phyloP scores from a whole-genome alignment of 805 yeast genomes.

The Schizosaccharomyces osmophilus region DNA sequence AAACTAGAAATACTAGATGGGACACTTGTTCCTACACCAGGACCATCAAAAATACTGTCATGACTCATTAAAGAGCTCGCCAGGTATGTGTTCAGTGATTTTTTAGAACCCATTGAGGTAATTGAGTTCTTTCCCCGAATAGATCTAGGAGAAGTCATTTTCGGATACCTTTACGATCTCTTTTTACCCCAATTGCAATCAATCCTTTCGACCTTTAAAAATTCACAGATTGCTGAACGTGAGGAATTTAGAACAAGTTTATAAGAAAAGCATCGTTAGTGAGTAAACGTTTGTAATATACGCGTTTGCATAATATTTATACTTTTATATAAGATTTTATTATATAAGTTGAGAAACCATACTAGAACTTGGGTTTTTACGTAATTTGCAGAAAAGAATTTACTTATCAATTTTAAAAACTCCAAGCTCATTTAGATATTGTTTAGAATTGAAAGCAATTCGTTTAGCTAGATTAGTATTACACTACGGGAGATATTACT shows the following conservation, averaged over 20 bases:
- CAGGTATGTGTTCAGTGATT: not conserved
- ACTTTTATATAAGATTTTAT: too few species aligned
- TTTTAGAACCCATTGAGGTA: not conserved
- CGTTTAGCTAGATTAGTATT: too few species aligned
- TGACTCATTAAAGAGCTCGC: constrained; percentile 7
- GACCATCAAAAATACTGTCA: constrained; percentile 11
- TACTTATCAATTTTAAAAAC: too few species aligned
- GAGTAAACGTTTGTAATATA: too few species aligned
- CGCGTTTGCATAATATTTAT: too few species aligned
- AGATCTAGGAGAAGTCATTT: not conserved
- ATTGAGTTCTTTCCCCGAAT: not conserved
- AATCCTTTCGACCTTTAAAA: not conserved
- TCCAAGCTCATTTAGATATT: too few species aligned
- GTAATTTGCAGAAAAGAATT: too few species aligned
- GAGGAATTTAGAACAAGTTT: not conserved
- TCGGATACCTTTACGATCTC: not conserved
- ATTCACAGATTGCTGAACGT: not conserved
- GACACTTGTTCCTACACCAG: constrained; percentile 9
- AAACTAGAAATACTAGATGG: constrained; percentile 10
- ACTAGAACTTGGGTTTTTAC: too few species aligned
- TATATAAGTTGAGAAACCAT: too few species aligned
- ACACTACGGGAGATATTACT: too few species aligned
- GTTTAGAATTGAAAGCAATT: too few species aligned
- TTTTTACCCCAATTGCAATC: not conserved
- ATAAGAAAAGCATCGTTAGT: too few species aligned